Evolutionary conservation across 345 rosid species (phyloP).

Genomic region (Eucalyptus viminalis): DNA sequence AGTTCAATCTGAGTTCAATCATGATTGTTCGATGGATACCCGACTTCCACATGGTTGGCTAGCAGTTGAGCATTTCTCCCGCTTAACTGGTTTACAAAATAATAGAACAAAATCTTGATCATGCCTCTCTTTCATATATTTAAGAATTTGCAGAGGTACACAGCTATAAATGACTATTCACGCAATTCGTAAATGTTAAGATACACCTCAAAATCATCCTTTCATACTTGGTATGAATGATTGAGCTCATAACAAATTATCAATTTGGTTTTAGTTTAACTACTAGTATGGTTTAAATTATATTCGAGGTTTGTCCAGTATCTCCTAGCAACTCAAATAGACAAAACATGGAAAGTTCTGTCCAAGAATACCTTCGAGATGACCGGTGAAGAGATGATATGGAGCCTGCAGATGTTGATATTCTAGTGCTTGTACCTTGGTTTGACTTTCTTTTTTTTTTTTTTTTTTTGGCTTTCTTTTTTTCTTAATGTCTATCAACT

Average conservation of each 20-base stretch:
- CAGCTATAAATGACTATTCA: neutral
- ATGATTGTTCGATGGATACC: neutral
- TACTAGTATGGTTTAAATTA: neutral
- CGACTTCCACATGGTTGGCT: neutral
- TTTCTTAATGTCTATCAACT: conserved; percentile 2
- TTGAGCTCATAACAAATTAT: neutral
- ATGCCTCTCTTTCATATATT: neutral
- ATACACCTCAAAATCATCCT: neutral
- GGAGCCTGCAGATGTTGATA: conserved; percentile 32
- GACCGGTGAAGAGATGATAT: conserved; percentile 35
- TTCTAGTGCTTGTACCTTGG: conserved; percentile 10
- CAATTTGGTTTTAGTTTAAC: neutral
- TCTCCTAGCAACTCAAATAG: neutral
- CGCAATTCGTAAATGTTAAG: neutral
- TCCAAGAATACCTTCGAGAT: conserved; percentile 12
- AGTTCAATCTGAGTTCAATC: no score
- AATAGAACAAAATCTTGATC: neutral
- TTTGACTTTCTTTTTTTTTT: conserved; percentile 3
- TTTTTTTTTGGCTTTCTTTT: no score
- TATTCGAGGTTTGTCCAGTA: neutral
- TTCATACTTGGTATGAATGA: neutral
- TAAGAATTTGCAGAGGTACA: neutral
- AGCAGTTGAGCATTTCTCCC: neutral
- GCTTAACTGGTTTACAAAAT: neutral
- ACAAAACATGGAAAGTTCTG: neutral